phyloP scores from a whole-genome alignment of 805 yeast species.

The Zygotorulaspora sp. region DNA sequence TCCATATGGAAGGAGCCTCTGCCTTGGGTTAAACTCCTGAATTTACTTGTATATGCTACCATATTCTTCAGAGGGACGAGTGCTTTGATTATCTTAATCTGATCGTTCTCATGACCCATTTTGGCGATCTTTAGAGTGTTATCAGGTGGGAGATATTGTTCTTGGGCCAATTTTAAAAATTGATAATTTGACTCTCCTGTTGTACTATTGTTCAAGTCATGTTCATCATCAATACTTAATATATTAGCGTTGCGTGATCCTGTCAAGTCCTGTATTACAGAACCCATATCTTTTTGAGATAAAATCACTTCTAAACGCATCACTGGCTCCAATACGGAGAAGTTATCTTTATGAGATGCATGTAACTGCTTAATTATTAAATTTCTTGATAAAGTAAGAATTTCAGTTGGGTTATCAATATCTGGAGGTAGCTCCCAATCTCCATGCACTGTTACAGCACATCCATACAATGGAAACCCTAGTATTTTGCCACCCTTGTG shows the following conservation, averaged over 20 bases:
- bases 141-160: constrained; percentile 72
- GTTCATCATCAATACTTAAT: constrained; percentile 63
- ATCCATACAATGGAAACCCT: constrained; percentile 46
- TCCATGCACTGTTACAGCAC: constrained; percentile 47
- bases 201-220: constrained; percentile 13
- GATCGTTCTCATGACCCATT: constrained; percentile 13
- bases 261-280: constrained; percentile 78
- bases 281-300: constrained; percentile 70
- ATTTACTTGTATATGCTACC: constrained; percentile 77
- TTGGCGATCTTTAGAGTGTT: constrained; percentile 40
- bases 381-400: constrained; percentile 45
- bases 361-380: constrained; percentile 41
- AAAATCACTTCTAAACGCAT: constrained; percentile 72
- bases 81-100: constrained; percentile 58
- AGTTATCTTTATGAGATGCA: constrained; percentile 24
- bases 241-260: constrained; percentile 74
- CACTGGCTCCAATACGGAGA: constrained; percentile 75
- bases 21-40: constrained; percentile 86
- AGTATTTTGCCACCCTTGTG: constrained; percentile 65
- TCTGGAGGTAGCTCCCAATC: constrained; percentile 55
- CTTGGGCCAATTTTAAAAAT: constrained; percentile 54
- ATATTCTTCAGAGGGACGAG: constrained; percentile 81
- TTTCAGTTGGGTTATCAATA: constrained; percentile 34
- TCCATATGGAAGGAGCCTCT: constrained; percentile 80
- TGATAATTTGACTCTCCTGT: constrained; percentile 39